Conservation (phyloP, 306 rosid genomes). For the Cucurbita pepo region DNA sequence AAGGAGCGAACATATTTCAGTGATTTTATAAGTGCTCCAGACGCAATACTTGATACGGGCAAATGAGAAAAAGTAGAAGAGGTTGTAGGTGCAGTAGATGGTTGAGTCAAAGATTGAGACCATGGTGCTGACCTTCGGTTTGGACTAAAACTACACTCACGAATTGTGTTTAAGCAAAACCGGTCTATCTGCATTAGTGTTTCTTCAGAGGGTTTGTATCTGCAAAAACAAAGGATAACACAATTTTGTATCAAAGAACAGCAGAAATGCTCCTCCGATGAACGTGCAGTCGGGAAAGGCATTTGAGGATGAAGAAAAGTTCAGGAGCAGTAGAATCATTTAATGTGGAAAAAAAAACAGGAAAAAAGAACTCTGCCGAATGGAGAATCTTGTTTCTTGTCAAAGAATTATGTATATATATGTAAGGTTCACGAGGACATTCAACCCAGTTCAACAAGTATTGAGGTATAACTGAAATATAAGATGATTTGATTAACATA, state of each 20-base stretch:
- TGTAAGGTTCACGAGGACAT: neutral
- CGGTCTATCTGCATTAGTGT: slow-evolving; percentile 87
- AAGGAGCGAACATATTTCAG: slow-evolving; percentile 83
- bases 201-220: slow-evolving; percentile 90
- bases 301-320: neutral
- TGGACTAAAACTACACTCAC: slow-evolving; percentile 58
- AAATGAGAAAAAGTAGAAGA: slow-evolving; percentile 41
- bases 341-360: neutral
- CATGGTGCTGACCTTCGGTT: slow-evolving; percentile 38
- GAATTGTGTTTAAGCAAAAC: slow-evolving; percentile 76
- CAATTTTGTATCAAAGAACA: slow-evolving; percentile 9
- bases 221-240: slow-evolving; percentile 20
- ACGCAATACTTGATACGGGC: slow-evolving; percentile 74
- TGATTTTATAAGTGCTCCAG: slow-evolving; percentile 75
- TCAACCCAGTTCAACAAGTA: neutral
- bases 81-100: slow-evolving; percentile 37
- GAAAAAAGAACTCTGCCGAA: neutral
- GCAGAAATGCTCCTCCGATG: slow-evolving; percentile 2
- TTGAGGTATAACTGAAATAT: slow-evolving; percentile 4
- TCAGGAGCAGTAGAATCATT: neutral
- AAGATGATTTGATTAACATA: slow-evolving; percentile 21
- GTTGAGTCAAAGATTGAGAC: slow-evolving; percentile 42
- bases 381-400: neutral
- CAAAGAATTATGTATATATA: neutral
- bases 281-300: slow-evolving; percentile 1